Percentiles rank a stretch among this genome's conserved stretches.
Conservation (phyloP, 345 rosid species). For the Atalantia buxifolia region DNA sequence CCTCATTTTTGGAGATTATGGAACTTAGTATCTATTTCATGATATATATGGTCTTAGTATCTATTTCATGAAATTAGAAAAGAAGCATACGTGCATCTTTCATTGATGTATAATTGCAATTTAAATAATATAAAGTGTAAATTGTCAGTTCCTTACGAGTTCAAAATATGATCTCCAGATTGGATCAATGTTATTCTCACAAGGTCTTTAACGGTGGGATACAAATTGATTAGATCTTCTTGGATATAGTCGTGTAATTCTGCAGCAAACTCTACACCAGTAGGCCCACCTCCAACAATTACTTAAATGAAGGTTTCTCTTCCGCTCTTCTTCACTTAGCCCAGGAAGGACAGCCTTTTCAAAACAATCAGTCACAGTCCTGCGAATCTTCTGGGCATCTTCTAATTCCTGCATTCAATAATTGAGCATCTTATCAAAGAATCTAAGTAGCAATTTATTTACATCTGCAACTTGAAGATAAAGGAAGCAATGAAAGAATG, state of each 20-base stretch:
- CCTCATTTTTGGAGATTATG: background rate
- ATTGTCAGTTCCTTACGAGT: constrained; percentile 54
- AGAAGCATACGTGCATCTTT: background rate
- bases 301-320: constrained; percentile 85
- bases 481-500: background rate
- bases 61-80: background rate
- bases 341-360: constrained; percentile 88
- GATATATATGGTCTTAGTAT: background rate
- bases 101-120: background rate
- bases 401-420: constrained; percentile 70
- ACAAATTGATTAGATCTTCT: constrained; percentile 71
- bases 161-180: constrained; percentile 95
- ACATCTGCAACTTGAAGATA: background rate
- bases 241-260: constrained; percentile 83
- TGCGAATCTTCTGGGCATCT: constrained; percentile 90
- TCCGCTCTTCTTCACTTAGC: constrained; percentile 74
- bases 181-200: constrained; percentile 77
- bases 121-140: background rate
- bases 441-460: background rate
- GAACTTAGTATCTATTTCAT: background rate
- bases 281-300: constrained; percentile 97
- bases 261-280: constrained; percentile 99
- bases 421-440: constrained; percentile 3
- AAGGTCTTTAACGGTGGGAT: constrained; percentile 67
- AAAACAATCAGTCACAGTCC: constrained; percentile 81